Percentiles rank a stretch among this genome's conserved stretches.
phyloP scores from a whole-genome alignment of 257 asterid species.

The Solanum pimpinellifolium region DNA sequence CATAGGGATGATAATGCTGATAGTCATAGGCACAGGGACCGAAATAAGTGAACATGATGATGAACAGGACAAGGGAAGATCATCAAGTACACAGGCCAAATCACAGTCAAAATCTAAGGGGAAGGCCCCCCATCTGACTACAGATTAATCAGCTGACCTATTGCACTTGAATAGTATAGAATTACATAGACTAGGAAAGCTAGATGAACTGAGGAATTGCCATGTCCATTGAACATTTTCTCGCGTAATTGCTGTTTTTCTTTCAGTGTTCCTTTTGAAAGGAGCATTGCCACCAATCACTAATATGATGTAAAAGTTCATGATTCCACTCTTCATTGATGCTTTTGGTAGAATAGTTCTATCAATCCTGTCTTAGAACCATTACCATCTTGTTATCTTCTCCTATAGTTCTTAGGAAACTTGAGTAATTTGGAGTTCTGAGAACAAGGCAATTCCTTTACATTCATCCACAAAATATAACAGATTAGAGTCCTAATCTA shows the following conservation, averaged over 20 bases:
- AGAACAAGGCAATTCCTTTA: neutral
- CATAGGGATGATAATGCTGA: neutral
- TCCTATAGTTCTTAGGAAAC: neutral
- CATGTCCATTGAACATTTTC: constrained; percentile 7
- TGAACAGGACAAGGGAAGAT: constrained; percentile 34
- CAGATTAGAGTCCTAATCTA: too few relatives aligned
- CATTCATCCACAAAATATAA: too few relatives aligned
- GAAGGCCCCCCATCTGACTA: constrained; percentile 36
- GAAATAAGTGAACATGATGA: neutral
- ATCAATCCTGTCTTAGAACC: neutral
- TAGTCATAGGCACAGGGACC: neutral
- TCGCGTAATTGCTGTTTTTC: constrained; percentile 5
- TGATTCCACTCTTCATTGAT: neutral
- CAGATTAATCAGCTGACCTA: constrained; percentile 27
- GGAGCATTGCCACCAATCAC: constrained; percentile 14
- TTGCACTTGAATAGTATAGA: neutral
- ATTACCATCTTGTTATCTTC: neutral
- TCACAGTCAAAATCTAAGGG: constrained; percentile 61
- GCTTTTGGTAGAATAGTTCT: neutral
- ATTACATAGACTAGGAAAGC: constrained; percentile 6
- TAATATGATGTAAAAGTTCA: constrained; percentile 27
- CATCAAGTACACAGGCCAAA: constrained; percentile 50
- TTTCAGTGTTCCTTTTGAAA: constrained; percentile 2
- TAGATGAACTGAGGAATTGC: constrained; percentile 11
- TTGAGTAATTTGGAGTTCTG: neutral